Percentiles rank a stretch among this genome's conserved stretches.
Conservation (phyloP, 1,139 yeast species). For the Hyphopichia khmerensis region DNA sequence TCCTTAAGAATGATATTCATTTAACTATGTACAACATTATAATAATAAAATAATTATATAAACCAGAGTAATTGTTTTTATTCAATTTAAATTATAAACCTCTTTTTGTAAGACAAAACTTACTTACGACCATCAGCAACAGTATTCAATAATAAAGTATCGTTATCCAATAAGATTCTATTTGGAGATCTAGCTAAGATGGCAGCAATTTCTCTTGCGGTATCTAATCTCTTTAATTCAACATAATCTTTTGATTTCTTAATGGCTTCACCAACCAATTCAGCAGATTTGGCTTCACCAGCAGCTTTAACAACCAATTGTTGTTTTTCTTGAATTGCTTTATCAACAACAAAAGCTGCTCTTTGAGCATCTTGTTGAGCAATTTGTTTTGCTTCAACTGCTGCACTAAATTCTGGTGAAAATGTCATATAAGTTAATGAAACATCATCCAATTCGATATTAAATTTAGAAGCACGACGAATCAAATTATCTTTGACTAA, state of each 20-base stretch:
- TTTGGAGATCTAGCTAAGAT: slow-evolving; percentile 87
- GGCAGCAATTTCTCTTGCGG: slow-evolving; percentile 93
- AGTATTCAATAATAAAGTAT: slow-evolving; percentile 87
- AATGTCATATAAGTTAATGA: slow-evolving; percentile 95
- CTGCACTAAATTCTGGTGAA: slow-evolving; percentile 95
- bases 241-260: slow-evolving; percentile 94
- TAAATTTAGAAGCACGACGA: slow-evolving; percentile 89
- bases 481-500: slow-evolving; percentile 87
- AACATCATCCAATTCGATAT: slow-evolving; percentile 88
- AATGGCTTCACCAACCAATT: slow-evolving; percentile 97
- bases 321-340: slow-evolving; percentile 96
- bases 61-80: not conserved
- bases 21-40: slow-evolving; percentile 9
- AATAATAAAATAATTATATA: not conserved
- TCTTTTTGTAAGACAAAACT: not conserved
- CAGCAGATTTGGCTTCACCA: slow-evolving; percentile 99
- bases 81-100: not conserved
- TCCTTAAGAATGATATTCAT: not conserved
- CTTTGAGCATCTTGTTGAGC: slow-evolving; percentile 99
- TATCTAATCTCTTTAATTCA: slow-evolving; percentile 92
- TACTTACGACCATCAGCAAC: slow-evolving; percentile 59
- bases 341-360: slow-evolving; percentile 95
- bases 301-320: slow-evolving; percentile 94
- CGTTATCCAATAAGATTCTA: slow-evolving; percentile 87
- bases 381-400: slow-evolving; percentile 98